phyloP scores from a whole-genome alignment of 73 alveolate genomes.

The Symbiodinium pilosum region DNA sequence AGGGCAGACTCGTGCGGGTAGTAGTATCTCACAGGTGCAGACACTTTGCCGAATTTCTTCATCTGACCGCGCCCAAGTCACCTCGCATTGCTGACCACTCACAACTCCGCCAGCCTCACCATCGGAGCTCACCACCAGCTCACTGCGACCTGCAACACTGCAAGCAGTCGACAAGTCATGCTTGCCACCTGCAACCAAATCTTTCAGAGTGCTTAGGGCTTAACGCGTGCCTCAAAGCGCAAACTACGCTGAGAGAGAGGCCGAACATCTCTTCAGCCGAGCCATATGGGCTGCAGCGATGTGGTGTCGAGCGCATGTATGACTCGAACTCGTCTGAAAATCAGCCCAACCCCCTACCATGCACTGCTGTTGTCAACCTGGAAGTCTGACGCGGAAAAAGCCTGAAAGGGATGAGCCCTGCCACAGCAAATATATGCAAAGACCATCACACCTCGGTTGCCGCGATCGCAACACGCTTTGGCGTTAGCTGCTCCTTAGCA shows the following conservation, averaged over 20 bases:
- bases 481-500: conserved; percentile 71
- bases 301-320: too few relatives aligned
- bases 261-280: background rate
- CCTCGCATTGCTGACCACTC: background rate
- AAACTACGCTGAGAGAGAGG: background rate
- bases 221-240: background rate
- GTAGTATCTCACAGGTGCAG: conserved; percentile 38
- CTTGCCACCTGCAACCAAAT: background rate
- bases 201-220: background rate
- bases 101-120: background rate
- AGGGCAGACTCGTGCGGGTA: conserved; percentile 82
- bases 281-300: conserved; percentile 7
- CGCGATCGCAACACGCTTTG: conserved; percentile 64
- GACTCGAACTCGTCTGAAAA: too few relatives aligned
- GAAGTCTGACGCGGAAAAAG: too few relatives aligned
- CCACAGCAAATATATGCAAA: too few relatives aligned
- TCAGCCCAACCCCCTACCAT: too few relatives aligned
- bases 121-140: background rate
- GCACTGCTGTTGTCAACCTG: too few relatives aligned
- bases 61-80: too few relatives aligned
- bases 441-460: conserved; percentile 20
- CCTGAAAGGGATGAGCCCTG: too few relatives aligned
- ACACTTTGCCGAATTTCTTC: too few relatives aligned
- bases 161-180: background rate
- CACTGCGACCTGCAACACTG: background rate